These are phyloP conservation scores for Rhizophora apiculata DNA, from an alignment of 345 rosid genomes.

Conservation along the genomic window DNA sequence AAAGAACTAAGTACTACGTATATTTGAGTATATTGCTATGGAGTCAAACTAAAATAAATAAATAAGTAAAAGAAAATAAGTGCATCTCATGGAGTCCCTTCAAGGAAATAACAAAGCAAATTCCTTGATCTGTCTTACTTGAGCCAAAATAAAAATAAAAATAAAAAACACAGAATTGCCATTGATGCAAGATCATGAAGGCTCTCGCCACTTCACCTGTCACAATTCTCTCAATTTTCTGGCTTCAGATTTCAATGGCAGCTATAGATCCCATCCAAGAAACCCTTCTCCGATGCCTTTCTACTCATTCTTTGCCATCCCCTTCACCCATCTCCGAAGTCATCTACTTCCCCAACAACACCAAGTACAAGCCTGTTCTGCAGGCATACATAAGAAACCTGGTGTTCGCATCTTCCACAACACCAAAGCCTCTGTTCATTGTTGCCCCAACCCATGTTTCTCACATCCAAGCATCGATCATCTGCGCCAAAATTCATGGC, in stretches of 20 bases:
- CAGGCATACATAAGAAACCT: conserved; percentile 10
- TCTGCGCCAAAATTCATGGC: conserved; percentile 2
- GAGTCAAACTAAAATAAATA: too few relatives aligned
- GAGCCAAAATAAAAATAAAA: too few relatives aligned
- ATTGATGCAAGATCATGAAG: too few relatives aligned
- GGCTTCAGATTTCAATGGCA: conserved; percentile 12
- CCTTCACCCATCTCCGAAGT: neutral
- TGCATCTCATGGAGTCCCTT: too few relatives aligned
- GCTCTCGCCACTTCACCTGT: neutral
- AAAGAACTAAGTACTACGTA: too few relatives aligned
- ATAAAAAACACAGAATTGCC: too few relatives aligned
- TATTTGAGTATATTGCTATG: too few relatives aligned
- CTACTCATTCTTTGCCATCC: too few relatives aligned
- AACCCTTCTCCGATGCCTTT: too few relatives aligned
- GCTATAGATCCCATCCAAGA: conserved; percentile 9
- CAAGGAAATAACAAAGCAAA: too few relatives aligned
- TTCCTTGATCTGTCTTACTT: neutral
- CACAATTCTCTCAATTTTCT: neutral
- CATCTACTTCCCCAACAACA: neutral
- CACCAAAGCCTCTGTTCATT: conserved; percentile 9
- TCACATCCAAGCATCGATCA: conserved; percentile 9
- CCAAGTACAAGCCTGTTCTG: neutral
- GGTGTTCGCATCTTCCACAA: neutral
- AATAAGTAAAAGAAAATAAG: too few relatives aligned
- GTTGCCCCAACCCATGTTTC: conserved; percentile 8